Conservation (phyloP, 805 yeast genomes). For the Sugiyamaella americana region DNA sequence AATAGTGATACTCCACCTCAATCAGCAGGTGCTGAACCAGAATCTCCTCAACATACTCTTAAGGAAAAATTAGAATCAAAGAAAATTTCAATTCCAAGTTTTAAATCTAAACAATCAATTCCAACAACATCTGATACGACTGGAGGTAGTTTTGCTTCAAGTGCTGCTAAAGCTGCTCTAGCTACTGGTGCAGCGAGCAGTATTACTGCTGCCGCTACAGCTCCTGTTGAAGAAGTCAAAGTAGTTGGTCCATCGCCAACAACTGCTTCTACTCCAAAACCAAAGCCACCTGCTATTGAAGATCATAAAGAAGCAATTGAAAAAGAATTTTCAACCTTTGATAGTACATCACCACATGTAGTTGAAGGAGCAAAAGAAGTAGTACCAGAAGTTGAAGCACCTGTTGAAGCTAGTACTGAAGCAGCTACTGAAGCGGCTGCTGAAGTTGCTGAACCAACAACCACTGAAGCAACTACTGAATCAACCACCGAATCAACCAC, state of each 20-base stretch:
- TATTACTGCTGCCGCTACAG: conserved; percentile 6
- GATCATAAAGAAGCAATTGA: conserved; percentile 7
- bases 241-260: neutral
- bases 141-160: conserved; percentile 9
- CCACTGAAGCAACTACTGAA: conserved; percentile 4
- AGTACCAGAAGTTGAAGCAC: conserved; percentile 3
- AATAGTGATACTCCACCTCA: neutral
- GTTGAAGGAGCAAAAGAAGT: conserved; percentile 12
- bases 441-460: conserved; percentile 11
- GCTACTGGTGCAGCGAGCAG: conserved; percentile 6
- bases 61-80: conserved; percentile 12
- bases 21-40: conserved; percentile 3
- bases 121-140: conserved; percentile 15
- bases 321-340: conserved; percentile 10
- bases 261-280: conserved; percentile 3
- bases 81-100: conserved; percentile 7
- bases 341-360: neutral
- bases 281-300: conserved; percentile 2
- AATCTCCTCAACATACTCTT: conserved; percentile 9
- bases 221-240: conserved; percentile 2
- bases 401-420: conserved; percentile 1
- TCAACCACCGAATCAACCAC: conserved; percentile 10
- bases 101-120: conserved; percentile 3
- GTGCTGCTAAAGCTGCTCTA: conserved; percentile 10
- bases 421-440: conserved; percentile 12